phyloP scores from a whole-genome alignment of 495 filamentous ascomycete genomes.

The Hypoxylon cercidicola region DNA sequence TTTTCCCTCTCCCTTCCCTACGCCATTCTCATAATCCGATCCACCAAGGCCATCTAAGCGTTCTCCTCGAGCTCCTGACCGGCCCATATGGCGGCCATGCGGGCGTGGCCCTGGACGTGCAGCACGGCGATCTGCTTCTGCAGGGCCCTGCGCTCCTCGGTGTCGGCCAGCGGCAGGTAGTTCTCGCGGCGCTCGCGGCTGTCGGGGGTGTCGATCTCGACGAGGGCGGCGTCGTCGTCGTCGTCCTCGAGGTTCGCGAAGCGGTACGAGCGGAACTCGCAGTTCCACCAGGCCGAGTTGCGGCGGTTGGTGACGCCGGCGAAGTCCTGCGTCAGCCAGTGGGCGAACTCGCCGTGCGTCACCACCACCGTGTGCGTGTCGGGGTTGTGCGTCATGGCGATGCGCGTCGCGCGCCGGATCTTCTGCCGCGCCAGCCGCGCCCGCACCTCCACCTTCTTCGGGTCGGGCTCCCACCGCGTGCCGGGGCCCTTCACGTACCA shows the following conservation, averaged over 20 bases:
- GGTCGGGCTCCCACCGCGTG: constrained; percentile 60
- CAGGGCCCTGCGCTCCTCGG: no score
- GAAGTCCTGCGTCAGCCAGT: constrained; percentile 84
- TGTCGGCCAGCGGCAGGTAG: no score
- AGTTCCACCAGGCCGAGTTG: constrained; percentile 56
- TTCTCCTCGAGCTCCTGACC: no score
- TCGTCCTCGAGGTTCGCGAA: constrained; percentile 63
- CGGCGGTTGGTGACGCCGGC: constrained; percentile 53
- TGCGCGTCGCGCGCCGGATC: constrained; percentile 56
- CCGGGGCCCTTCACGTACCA: constrained; percentile 72
- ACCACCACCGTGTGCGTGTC: constrained; percentile 65
- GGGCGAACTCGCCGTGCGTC: constrained; percentile 42
- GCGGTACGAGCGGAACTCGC: constrained; percentile 72
- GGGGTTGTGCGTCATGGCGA: constrained; percentile 48
- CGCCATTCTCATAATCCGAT: no score
- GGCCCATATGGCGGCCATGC: no score
- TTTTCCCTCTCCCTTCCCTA: no score
- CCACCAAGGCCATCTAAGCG: no score
- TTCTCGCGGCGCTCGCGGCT: constrained; percentile 47
- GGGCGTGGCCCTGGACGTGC: no score
- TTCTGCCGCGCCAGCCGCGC: constrained; percentile 68
- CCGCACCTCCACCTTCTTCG: constrained; percentile 63
- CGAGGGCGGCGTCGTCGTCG: constrained; percentile 61
- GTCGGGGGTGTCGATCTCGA: constrained; percentile 62
- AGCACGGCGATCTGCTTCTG: no score